These are phyloP conservation scores for Aspergillus arachidicola DNA, from an alignment of 2,329 filamentous ascomycete genomes.

Conservation along the genomic window DNA sequence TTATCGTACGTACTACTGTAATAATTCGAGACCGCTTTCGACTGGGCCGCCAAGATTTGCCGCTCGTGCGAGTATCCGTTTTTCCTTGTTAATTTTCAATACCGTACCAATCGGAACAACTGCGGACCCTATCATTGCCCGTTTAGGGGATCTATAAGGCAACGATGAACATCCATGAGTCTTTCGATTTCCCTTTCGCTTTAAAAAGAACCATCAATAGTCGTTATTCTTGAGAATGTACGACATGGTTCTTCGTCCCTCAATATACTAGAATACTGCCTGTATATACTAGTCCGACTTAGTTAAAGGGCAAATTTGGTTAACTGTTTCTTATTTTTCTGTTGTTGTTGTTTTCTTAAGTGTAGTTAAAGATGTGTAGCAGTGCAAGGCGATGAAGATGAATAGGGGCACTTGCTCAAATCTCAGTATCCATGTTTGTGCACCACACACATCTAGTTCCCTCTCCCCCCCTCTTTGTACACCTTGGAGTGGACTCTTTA, in stretches of 20 bases:
- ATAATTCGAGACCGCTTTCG: not conserved
- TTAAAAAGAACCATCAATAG: not conserved
- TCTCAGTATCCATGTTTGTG: too few relatives aligned
- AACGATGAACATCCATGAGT: not conserved
- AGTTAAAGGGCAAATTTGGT: not conserved
- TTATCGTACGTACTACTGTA: not conserved
- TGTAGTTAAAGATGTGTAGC: not conserved
- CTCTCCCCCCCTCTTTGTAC: not conserved
- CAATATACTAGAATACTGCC: not conserved
- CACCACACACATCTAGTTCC: not conserved
- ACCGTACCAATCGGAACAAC: not conserved
- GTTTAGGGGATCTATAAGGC: conserved; percentile 16
- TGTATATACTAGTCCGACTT: not conserved
- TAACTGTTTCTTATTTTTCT: not conserved
- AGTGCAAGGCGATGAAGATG: not conserved
- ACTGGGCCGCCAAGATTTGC: not conserved
- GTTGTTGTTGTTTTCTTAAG: not conserved
- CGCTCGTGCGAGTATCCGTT: not conserved
- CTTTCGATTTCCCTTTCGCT: too few relatives aligned
- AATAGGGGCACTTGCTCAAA: not conserved
- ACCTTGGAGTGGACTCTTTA: not conserved
- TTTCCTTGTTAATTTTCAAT: not conserved
- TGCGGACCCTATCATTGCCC: conserved; percentile 10
- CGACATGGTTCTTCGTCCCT: not conserved
- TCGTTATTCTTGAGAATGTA: not conserved